Evolutionary conservation across 306 rosid species (phyloP).

Genomic region (Carpinus fangiana): DNA sequence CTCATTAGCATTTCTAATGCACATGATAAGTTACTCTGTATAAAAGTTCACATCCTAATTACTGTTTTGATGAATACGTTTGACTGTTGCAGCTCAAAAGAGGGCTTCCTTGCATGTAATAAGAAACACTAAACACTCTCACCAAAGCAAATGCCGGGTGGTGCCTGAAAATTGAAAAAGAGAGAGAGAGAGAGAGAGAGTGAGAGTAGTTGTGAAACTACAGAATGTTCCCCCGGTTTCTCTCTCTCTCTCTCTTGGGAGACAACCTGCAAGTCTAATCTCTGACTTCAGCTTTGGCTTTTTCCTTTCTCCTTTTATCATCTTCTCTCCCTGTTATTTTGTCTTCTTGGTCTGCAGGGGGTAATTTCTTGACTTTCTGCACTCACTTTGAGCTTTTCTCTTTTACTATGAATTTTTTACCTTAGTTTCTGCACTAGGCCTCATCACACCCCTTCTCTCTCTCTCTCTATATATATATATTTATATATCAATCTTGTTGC

Average conservation of each 20-base stretch:
- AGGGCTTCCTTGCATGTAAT: neutral
- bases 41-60: neutral
- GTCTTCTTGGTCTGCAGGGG: conserved; percentile 40
- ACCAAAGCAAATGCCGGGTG: conserved; percentile 34
- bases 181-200: neutral
- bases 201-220: neutral
- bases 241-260: conserved; percentile 23
- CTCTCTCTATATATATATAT: neutral
- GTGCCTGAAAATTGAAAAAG: neutral
- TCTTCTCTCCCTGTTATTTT: conserved; percentile 19
- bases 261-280: conserved; percentile 57
- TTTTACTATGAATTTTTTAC: conserved; percentile 30
- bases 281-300: conserved; percentile 52
- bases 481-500: neutral
- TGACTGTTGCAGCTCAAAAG: neutral
- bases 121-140: conserved; percentile 34
- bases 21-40: too few species aligned
- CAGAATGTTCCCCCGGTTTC: conserved; percentile 17
- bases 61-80: neutral
- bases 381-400: conserved; percentile 28
- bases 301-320: conserved; percentile 38
- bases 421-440: conserved; percentile 5
- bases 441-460: neutral
- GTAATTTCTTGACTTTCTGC: conserved; percentile 50
- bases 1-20: too few species aligned